Conservation (phyloP, 768 basidiomycete genomes). For the Lactarius psammicola region DNA sequence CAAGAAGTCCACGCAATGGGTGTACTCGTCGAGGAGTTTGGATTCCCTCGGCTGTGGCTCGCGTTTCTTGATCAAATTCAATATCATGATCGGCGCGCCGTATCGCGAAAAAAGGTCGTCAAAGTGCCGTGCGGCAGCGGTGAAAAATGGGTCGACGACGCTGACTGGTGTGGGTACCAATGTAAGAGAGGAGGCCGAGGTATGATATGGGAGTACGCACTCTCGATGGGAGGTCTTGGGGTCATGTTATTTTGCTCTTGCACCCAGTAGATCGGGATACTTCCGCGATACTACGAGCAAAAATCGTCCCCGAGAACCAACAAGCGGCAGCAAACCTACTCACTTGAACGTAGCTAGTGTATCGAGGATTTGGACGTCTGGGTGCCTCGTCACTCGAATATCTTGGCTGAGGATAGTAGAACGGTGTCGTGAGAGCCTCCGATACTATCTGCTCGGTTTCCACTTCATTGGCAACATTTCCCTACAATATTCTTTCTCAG, state of each 20-base stretch:
- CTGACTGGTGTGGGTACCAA: conserved; percentile 56
- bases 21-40: conserved; percentile 87
- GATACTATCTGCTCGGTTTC: conserved; percentile 98
- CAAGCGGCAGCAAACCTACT: conserved; percentile 7
- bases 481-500: conserved; percentile 45
- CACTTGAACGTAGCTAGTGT: conserved; percentile 94
- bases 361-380: conserved; percentile 70
- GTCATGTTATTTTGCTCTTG: conserved; percentile 89
- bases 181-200: neutral
- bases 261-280: conserved; percentile 95
- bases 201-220: conserved; percentile 50
- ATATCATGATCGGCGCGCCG: conserved; percentile 82
- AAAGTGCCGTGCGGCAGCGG: conserved; percentile 90
- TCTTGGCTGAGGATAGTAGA: conserved; percentile 64
- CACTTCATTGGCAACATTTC: conserved; percentile 97
- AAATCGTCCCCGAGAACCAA: neutral
- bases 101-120: conserved; percentile 88
- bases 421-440: conserved; percentile 84
- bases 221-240: conserved; percentile 95
- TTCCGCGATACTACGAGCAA: conserved; percentile 75
- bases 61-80: conserved; percentile 91
- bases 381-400: conserved; percentile 35
- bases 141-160: conserved; percentile 92
- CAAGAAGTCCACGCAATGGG: conserved; percentile 86
- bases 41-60: conserved; percentile 81